Evolutionary conservation across 331 rosid species (phyloP), one percentile per base, ranked within the genome.

Genomic region (Stylosanthes scabra): DNA sequence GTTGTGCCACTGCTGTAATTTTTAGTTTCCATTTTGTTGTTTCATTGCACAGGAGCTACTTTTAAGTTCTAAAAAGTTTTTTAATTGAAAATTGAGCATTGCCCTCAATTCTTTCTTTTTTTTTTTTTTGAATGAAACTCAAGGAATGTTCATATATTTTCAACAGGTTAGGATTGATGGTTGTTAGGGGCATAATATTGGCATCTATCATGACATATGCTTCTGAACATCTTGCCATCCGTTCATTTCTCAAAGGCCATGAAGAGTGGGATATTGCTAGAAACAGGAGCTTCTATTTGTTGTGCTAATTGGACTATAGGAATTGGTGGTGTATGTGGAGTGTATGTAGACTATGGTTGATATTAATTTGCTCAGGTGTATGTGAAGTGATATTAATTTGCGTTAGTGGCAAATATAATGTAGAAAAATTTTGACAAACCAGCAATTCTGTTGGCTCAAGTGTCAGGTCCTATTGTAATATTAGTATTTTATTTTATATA

Each of bases 201-300:
- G 97, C 93, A 62, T 87, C 97, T 31, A 92, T 95, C 87, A 95
- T 95, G 98, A 90, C 99, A 25, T 95, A 87, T 63, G 97, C 98
- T 57, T 68, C 98, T 0, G 97, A 95, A 78, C 97, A 87, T 83
- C 97, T 95, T 64, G 99, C 98, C 9, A 82, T 82, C 51, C 81
- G 90, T 70, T 86, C 99, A 52, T 95, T 90, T 74, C 82, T 87
- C 74, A 90, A 82, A 83, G 99, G 99, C 51, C 77, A 81, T 51
- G 92, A 88, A 71, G 97, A 90, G 77, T 83, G 81, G 73, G 97
- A 90, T 40, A 64, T 41, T 59, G 52, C 80, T 6, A 80, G 88
- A 81, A 83, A 80, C 60, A 86, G 91, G 68, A 82, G 80, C 54
- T 37, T 60, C 0, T 84, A 91, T 86, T 83, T 81, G 61, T 61